Evolutionary conservation across 1,284 basidiomycete species (phyloP), one percentile per base, ranked within the genome.

Genomic region (Stereum hirsutum): DNA sequence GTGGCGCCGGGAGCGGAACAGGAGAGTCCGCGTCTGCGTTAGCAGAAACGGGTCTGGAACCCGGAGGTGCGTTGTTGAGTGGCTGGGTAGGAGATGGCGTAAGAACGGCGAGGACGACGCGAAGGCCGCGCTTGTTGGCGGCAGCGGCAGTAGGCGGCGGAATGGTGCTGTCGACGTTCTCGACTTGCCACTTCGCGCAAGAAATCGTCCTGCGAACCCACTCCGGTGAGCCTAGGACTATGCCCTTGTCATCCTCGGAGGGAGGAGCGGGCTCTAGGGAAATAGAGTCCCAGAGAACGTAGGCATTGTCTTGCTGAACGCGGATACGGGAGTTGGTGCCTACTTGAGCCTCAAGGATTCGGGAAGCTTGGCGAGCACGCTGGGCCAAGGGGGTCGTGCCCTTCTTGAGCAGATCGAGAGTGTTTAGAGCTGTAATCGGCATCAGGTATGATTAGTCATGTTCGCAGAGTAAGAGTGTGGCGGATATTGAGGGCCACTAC

Each of bases 361-460:
- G 80, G 14, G 86, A 89, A 12, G 88, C 88, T 0, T 81, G 75
- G 30, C 88, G 80, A 3, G 91, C 91, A 12, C 84, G 81, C 52
- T 86, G 78, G 0, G 90, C 89, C 17, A 90, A 72, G 0, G 75
- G 64, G 26, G 72, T 82, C 0, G 80, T 80, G 1, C 91, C 91
- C 59, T 94, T 95, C 72, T 96, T 96, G 52, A 95, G 76, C 5
- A 94, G 68, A 59, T 96, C 92, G n/a, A 96, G 75, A 0, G 91
- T 95, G 56, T 90, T 91, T 25, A 95, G 72, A 5, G 86, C 91
- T 92, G 56, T 17, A n/a, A n/a, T n/a, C n/a, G n/a, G n/a, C n/a
- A n/a, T n/a, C n/a, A n/a, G n/a, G n/a, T n/a, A n/a, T n/a, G n/a
- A n/a, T n/a, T n/a, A n/a, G n/a, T n/a, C n/a, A n/a, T n/a, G n/a